Percentiles rank a stretch among this genome's conserved stretches.
Evolutionary conservation across 2,329 filamentous ascomycete genomes (phyloP).

Genomic region (Aspergillus uvarum): DNA sequence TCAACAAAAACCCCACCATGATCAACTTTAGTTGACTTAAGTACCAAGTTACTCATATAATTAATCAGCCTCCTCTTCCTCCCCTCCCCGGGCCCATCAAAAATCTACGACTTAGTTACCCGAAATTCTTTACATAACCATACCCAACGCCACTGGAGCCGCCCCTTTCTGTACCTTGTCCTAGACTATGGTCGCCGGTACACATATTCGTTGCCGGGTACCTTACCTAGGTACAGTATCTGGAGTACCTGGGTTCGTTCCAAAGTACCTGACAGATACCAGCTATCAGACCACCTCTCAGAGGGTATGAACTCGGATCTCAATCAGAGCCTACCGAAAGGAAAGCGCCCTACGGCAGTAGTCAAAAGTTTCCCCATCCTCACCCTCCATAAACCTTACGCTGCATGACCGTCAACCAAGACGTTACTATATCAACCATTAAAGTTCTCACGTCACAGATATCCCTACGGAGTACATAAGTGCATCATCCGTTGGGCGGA

Average conservation of each 20-base stretch:
- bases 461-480: not conserved
- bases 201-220: not conserved
- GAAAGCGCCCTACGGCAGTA: not conserved
- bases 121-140: not conserved
- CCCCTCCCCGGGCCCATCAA: not conserved
- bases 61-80: not conserved
- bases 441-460: not conserved
- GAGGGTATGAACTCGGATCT: not conserved
- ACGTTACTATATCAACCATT: not conserved
- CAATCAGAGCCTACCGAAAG: not conserved
- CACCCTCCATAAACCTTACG: not conserved
- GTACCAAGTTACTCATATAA: not conserved
- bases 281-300: not conserved
- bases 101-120: not conserved
- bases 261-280: not conserved
- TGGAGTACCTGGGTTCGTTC: not conserved
- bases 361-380: not conserved
- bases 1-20: constrained; percentile 4
- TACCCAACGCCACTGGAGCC: not conserved
- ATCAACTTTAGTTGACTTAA: not conserved
- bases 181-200: no score
- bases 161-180: not conserved
- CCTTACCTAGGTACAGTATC: not conserved
- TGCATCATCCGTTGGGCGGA: not conserved
- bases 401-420: not conserved